phyloP scores from a whole-genome alignment of 352 stramenopile species.

The Phytophthora constricta region DNA sequence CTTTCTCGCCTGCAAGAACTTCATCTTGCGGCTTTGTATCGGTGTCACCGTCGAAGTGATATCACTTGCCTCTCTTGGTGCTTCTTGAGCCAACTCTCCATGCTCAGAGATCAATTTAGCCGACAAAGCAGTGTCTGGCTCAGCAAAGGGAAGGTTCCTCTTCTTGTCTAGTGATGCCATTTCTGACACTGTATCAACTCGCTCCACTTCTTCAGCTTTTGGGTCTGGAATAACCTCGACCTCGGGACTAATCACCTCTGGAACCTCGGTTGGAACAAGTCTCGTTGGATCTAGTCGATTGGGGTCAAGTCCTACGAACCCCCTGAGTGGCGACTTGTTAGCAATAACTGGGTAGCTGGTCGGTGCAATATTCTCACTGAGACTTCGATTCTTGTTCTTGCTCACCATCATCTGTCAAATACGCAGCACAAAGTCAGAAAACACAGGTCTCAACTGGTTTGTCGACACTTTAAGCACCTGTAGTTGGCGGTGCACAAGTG shows the following conservation, averaged over 20 bases:
- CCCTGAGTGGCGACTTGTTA: slow-evolving; percentile 8
- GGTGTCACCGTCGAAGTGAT: background rate
- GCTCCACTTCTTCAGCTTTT: background rate
- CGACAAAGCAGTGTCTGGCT: background rate
- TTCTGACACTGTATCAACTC: slow-evolving; percentile 1
- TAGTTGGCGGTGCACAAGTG: slow-evolving; percentile 55
- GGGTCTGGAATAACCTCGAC: background rate
- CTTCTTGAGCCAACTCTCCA: background rate
- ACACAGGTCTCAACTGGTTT: background rate
- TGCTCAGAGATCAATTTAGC: background rate
- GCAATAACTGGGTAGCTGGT: slow-evolving; percentile 25
- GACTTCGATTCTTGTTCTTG: slow-evolving; percentile 28
- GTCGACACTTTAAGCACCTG: slow-evolving; percentile 43
- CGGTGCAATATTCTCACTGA: slow-evolving; percentile 27
- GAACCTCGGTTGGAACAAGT: slow-evolving; percentile 21
- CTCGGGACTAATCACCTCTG: background rate
- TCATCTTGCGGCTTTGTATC: slow-evolving; percentile 26
- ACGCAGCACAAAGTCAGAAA: background rate
- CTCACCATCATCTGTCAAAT: slow-evolving; percentile 17
- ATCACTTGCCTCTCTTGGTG: background rate
- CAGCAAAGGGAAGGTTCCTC: slow-evolving; percentile 4
- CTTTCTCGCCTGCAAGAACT: slow-evolving; percentile 32
- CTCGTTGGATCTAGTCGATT: slow-evolving; percentile 22
- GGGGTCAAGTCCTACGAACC: slow-evolving; percentile 23
- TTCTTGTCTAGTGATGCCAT: slow-evolving; percentile 18